Percentiles rank a stretch among this genome's conserved stretches.
These are phyloP conservation scores for Trichoderma erinaceum DNA, from an alignment of 495 filamentous ascomycete species.

Conservation along the genomic window DNA sequence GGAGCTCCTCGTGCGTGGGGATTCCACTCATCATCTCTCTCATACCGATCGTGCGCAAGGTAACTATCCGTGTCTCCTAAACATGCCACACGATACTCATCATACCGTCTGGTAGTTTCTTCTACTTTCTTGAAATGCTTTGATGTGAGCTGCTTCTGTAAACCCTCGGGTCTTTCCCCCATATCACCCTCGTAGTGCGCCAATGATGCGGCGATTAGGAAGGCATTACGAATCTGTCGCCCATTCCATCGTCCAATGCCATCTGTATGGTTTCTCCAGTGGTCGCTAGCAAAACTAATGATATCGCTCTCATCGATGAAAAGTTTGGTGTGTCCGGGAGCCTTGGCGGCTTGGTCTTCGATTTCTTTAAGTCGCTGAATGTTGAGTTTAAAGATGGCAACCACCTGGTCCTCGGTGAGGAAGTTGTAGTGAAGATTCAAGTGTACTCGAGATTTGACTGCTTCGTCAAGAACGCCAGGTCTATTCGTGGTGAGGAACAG, in stretches of 20 bases:
- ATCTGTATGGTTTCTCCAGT: slow-evolving; percentile 6
- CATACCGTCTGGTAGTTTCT: not conserved
- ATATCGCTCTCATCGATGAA: slow-evolving; percentile 18
- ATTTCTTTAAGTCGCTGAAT: slow-evolving; percentile 53
- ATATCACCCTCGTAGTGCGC: slow-evolving; percentile 55
- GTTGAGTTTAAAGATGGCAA: slow-evolving; percentile 73
- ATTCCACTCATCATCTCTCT: slow-evolving; percentile 8
- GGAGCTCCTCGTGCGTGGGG: not conserved
- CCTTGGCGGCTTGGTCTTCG: slow-evolving; percentile 23
- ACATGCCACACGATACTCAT: not conserved
- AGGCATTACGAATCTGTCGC: slow-evolving; percentile 50
- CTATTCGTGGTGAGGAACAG: slow-evolving; percentile 52
- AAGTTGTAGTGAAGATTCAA: slow-evolving; percentile 56
- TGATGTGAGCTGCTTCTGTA: slow-evolving; percentile 16
- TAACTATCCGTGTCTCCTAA: not conserved
- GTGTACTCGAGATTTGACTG: slow-evolving; percentile 46
- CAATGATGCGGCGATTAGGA: slow-evolving; percentile 59
- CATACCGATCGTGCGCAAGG: not conserved
- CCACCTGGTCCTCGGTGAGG: slow-evolving; percentile 59
- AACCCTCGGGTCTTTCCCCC: slow-evolving; percentile 8
- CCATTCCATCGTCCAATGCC: slow-evolving; percentile 41
- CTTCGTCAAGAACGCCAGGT: slow-evolving; percentile 45
- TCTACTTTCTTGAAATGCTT: slow-evolving; percentile 19
- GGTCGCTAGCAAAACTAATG: slow-evolving; percentile 19
- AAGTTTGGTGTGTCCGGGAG: slow-evolving; percentile 7